A percentile compares a stretch with the other conserved stretches of the same genome.
phyloP scores from a whole-genome alignment of 2,329 filamentous ascomycete genomes.

The Trichoderma sp. region DNA sequence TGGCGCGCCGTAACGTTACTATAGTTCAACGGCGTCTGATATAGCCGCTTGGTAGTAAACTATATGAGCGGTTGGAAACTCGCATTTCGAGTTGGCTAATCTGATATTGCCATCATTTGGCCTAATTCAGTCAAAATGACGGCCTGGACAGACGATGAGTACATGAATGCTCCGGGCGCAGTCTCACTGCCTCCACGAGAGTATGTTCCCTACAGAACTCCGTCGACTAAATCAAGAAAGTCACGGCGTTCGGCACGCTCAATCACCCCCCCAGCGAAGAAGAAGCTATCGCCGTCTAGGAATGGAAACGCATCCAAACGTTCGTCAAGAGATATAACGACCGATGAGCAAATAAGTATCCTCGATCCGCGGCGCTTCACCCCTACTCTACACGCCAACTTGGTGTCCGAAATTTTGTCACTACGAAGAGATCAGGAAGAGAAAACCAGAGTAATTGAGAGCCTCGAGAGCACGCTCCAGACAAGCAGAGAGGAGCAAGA shows the following conservation, averaged over 20 bases:
- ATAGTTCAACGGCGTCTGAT: conserved; percentile 17
- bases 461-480: conserved; percentile 75
- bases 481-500: conserved; percentile 74
- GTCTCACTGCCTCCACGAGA: conserved; percentile 68
- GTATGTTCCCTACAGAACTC: conserved; percentile 71
- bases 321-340: conserved; percentile 59
- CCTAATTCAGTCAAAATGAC: conserved; percentile 46
- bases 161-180: conserved; percentile 53
- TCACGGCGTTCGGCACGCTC: conserved; percentile 69
- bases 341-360: conserved; percentile 70
- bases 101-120: not conserved
- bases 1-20: conserved; percentile 13
- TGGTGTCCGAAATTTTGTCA: conserved; percentile 90
- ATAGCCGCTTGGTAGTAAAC: not conserved
- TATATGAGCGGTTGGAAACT: not conserved
- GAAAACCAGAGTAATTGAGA: conserved; percentile 83
- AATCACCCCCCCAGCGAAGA: conserved; percentile 60
- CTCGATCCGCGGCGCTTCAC: conserved; percentile 92
- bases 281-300: conserved; percentile 60
- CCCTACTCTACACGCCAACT: conserved; percentile 87
- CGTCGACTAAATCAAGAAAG: conserved; percentile 62
- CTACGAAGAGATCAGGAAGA: conserved; percentile 88
- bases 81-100: not conserved
- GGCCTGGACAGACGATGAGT: conserved; percentile 64
- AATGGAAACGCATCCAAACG: conserved; percentile 49